A percentile compares a stretch with the other conserved stretches of the same genome.
Evolutionary conservation across 2,329 filamentous ascomycete genomes (phyloP).

Genomic region (Xylaria sp.): DNA sequence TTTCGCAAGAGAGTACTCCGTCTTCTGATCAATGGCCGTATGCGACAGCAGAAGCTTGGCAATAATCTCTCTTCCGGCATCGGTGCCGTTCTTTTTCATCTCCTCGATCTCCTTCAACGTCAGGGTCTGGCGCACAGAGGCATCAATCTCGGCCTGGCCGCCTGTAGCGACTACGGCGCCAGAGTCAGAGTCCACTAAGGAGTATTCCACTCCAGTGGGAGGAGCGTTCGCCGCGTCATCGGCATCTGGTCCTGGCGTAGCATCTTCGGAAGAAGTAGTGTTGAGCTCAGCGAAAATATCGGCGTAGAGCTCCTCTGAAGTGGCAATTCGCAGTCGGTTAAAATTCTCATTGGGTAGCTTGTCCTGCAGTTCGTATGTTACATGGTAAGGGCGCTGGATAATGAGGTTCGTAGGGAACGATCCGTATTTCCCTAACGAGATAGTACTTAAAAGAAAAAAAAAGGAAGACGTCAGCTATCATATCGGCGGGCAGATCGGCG

Average conservation of each 20-base stretch:
- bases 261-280: slow-evolving; percentile 33
- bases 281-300: slow-evolving; percentile 56
- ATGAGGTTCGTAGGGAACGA: slow-evolving; percentile 84
- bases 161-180: slow-evolving; percentile 50
- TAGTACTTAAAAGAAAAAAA: slow-evolving; percentile 56
- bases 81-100: slow-evolving; percentile 65
- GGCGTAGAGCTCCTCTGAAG: slow-evolving; percentile 75
- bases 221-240: slow-evolving; percentile 37
- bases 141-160: slow-evolving; percentile 55
- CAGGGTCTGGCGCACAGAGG: slow-evolving; percentile 66
- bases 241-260: slow-evolving; percentile 36
- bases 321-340: slow-evolving; percentile 69
- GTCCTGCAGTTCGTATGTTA: slow-evolving; percentile 86
- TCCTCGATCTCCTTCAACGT: slow-evolving; percentile 71
- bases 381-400: slow-evolving; percentile 82
- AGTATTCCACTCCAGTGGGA: slow-evolving; percentile 42
- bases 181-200: slow-evolving; percentile 41
- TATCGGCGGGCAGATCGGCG: slow-evolving; percentile 5
- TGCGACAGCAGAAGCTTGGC: slow-evolving; percentile 90
- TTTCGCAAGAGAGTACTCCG: slow-evolving; percentile 85
- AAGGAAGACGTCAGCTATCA: neutral
- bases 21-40: slow-evolving; percentile 87
- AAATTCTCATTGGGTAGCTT: slow-evolving; percentile 58
- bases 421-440: slow-evolving; percentile 90
- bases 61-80: slow-evolving; percentile 82